Conservation (phyloP, 768 basidiomycete species). For the Ramaria sp. region DNA sequence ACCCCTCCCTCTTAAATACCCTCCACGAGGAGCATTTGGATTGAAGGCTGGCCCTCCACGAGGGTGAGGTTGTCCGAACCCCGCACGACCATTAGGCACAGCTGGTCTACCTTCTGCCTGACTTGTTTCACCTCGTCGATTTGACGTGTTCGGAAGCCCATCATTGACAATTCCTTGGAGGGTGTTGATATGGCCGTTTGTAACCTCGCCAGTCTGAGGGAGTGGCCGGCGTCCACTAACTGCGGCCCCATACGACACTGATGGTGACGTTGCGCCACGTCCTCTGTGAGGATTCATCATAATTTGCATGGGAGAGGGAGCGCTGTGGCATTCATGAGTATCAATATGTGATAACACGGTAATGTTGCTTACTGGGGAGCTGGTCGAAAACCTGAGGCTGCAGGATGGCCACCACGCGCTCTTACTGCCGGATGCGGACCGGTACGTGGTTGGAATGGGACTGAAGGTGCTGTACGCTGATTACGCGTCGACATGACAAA, state of each 20-base stretch:
- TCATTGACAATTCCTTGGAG: conserved; percentile 5
- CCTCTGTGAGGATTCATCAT: conserved; percentile 63
- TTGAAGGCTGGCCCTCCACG: not conserved
- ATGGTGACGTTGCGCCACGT: conserved; percentile 28
- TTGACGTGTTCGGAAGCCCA: conserved; percentile 11
- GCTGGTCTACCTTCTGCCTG: conserved; percentile 23
- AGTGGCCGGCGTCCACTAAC: not conserved
- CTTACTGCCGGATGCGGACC: conserved; percentile 57
- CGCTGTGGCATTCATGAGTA: conserved; percentile 10
- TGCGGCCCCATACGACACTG: conserved; percentile 7
- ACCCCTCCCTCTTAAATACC: conserved; percentile 13
- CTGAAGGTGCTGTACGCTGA: conserved; percentile 20
- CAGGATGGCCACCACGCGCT: conserved; percentile 39
- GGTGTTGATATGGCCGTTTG: conserved; percentile 7
- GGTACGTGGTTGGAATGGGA: conserved; percentile 55
- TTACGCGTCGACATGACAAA: conserved; percentile 64
- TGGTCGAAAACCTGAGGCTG: conserved; percentile 57
- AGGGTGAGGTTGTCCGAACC: conserved; percentile 8
- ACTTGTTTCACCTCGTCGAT: conserved; percentile 15
- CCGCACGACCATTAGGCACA: not conserved
- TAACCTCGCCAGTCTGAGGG: not conserved
- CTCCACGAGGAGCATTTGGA: conserved; percentile 5
- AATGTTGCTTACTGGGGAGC: conserved; percentile 23
- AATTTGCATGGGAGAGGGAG: conserved; percentile 43
- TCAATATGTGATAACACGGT: conserved; percentile 3